A percentile compares a stretch with the other conserved stretches of the same genome.
These are phyloP conservation scores for Cubamyces lactineus DNA, from an alignment of 768 basidiomycete species.

Conservation along the genomic window DNA sequence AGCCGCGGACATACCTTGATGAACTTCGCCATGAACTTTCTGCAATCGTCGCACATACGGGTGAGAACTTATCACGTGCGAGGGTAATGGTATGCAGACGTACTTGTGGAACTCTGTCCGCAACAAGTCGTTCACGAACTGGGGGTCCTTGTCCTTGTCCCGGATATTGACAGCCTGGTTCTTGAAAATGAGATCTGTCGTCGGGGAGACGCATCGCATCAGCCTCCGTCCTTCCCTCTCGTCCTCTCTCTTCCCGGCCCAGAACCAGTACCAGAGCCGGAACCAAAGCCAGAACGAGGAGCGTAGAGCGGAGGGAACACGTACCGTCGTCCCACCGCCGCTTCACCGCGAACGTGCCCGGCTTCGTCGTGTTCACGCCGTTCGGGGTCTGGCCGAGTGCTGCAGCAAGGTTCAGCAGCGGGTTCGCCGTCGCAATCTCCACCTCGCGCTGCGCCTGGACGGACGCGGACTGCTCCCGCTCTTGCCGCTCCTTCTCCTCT, in stretches of 20 bases:
- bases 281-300: background rate
- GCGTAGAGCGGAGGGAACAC: slow-evolving; percentile 26
- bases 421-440: slow-evolving; percentile 87
- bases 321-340: slow-evolving; percentile 93
- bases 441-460: slow-evolving; percentile 68
- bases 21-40: slow-evolving; percentile 93
- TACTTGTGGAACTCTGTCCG: slow-evolving; percentile 94
- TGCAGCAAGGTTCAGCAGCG: slow-evolving; percentile 87
- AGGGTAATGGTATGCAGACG: slow-evolving; percentile 31
- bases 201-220: slow-evolving; percentile 1
- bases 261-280: background rate
- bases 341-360: slow-evolving; percentile 90
- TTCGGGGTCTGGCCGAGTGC: slow-evolving; percentile 78
- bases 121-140: slow-evolving; percentile 94
- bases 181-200: slow-evolving; percentile 92
- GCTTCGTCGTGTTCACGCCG: slow-evolving; percentile 71
- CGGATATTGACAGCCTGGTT: slow-evolving; percentile 84
- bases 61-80: slow-evolving; percentile 6
- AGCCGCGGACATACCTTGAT: slow-evolving; percentile 61
- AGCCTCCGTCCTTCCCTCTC: background rate
- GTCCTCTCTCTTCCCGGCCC: background rate
- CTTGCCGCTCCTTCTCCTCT: slow-evolving; percentile 85
- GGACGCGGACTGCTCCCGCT: slow-evolving; percentile 70
- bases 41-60: slow-evolving; percentile 31
- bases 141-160: slow-evolving; percentile 65